Percentiles rank a stretch among this genome's conserved stretches.
phyloP scores from a whole-genome alignment of 805 yeast species.

The Candida anglica region DNA sequence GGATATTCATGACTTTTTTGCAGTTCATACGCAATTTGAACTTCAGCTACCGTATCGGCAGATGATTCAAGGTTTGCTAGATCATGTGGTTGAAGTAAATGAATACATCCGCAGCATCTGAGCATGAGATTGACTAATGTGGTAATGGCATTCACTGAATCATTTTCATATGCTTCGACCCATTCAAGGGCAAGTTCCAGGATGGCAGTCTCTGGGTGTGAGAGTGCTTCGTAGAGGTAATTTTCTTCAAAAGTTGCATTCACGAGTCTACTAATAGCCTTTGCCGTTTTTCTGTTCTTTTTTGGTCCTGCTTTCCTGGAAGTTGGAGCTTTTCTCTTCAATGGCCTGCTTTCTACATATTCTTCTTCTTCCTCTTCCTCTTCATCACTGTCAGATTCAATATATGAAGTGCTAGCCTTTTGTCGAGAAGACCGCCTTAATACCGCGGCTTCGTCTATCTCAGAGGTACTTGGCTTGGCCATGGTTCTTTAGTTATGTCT shows the following conservation, averaged over 20 bases:
- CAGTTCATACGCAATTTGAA: conserved; percentile 56
- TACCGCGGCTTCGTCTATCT: too few relatives aligned
- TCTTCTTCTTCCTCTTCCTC: conserved; percentile 4
- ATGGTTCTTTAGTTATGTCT: too few relatives aligned
- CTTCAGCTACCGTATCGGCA: conserved; percentile 66
- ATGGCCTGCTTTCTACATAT: not conserved
- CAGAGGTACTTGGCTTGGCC: too few relatives aligned
- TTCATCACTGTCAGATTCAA: conserved; percentile 3
- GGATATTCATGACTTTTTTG: conserved; percentile 72
- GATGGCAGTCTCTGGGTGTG: conserved; percentile 26
- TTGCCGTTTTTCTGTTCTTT: conserved; percentile 1
- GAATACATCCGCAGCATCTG: conserved; percentile 67
- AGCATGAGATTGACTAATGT: conserved; percentile 66
- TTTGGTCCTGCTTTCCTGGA: not conserved
- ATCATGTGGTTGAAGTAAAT: conserved; percentile 71
- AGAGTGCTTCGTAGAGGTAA: conserved; percentile 24
- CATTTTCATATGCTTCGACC: conserved; percentile 28
- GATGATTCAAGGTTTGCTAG: conserved; percentile 67
- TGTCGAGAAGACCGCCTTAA: conserved; percentile 8
- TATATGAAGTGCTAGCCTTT: conserved; percentile 3
- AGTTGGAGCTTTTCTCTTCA: conserved; percentile 3
- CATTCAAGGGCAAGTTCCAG: conserved; percentile 36
- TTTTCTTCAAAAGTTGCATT: conserved; percentile 17
- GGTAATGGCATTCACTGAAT: conserved; percentile 48
- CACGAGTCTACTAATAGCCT: not conserved